Base-by-base conservation (phyloP, 2,329 filamentous ascomycete species). In the Purpureocillium lavendulum region DNA sequence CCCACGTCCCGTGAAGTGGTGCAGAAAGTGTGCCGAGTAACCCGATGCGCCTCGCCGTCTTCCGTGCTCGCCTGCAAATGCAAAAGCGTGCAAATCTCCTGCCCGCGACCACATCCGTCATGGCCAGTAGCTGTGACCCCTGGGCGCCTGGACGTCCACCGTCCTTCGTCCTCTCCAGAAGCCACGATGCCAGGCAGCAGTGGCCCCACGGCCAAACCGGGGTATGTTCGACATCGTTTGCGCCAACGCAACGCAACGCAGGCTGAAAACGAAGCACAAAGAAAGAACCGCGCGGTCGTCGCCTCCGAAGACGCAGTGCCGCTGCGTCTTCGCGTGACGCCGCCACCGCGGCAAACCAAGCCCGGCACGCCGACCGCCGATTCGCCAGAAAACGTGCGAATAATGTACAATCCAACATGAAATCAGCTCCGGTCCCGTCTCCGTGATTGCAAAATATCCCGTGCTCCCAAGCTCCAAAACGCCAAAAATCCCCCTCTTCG, bases 391-490 rank as follows among this genome's bases (percentile, higher is more conserved):
- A 44, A 53, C 49, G 50, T 51, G 58, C 59, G 59, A 61, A 59
- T 62, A 63, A 56, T 64, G 54, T 64, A 64, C 61, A 64, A 62
- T 64, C 59, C 60, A 62, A 63, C 54, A 56, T 39, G 48, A 40
- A 56, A 56, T 42, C 45, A 50, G 48, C 45, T 49, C 48, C 46
- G 46, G 33, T 45, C 45, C 45, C 46, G n/a, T 53, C 13, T 31
- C 38, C 36, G 30, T 29, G 35, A 35, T 45, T 46, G 49, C 37
- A 42, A 41, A 45, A 37, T 10, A 35, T 32, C 37, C 35, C 24
- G 24, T 36, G 32, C 40, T 28, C 45, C 28, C 29, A 36, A n/a
- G n/a, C n/a, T n/a, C n/a, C n/a, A n/a, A n/a, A n/a, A n/a, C n/a
- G n/a, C n/a, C n/a, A n/a, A n/a, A n/a, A n/a, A n/a, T n/a, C n/a